These are phyloP conservation scores for Gossypium gossypioides DNA, from an alignment of 441 rosid species.

Conservation along the genomic window DNA sequence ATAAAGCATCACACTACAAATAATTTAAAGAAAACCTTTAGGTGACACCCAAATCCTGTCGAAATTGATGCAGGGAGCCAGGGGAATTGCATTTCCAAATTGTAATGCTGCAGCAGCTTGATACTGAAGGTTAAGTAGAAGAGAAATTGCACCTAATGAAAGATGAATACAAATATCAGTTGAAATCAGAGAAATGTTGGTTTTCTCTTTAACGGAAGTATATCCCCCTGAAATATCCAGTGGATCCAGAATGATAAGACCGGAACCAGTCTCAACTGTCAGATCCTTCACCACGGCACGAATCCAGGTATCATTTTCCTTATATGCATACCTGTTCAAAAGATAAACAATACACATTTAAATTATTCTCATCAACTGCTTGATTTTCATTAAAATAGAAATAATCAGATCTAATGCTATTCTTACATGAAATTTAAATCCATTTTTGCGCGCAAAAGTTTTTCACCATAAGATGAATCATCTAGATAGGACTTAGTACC, in stretches of 20 bases:
- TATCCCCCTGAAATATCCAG: constrained; percentile 86
- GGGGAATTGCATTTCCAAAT: constrained; percentile 78
- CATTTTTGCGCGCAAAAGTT: constrained; percentile 88
- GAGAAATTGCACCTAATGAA: constrained; percentile 83
- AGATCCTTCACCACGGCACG: constrained; percentile 79
- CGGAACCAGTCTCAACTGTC: constrained; percentile 91
- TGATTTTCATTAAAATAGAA: background rate
- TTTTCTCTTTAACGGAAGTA: constrained; percentile 84
- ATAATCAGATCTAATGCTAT: background rate
- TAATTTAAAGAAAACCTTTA: constrained; percentile 48
- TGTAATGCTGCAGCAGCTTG: constrained; percentile 77
- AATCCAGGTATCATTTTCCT: constrained; percentile 91
- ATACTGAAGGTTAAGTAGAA: constrained; percentile 75
- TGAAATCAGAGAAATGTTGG: constrained; percentile 72
- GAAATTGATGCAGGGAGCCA: constrained; percentile 85
- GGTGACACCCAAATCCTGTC: constrained; percentile 80
- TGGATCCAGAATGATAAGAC: constrained; percentile 86
- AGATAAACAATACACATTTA: background rate
- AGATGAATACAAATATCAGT: constrained; percentile 84
- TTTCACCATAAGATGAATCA: constrained; percentile 74
- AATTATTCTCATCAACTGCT: background rate
- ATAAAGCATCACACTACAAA: constrained; percentile 8
- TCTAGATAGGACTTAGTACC: constrained; percentile 82
- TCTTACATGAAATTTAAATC: constrained; percentile 97
- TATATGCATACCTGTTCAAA: constrained; percentile 75